Evolutionary conservation across 1,284 basidiomycete species (phyloP).

Genomic region (Cronartium ribicola): DNA sequence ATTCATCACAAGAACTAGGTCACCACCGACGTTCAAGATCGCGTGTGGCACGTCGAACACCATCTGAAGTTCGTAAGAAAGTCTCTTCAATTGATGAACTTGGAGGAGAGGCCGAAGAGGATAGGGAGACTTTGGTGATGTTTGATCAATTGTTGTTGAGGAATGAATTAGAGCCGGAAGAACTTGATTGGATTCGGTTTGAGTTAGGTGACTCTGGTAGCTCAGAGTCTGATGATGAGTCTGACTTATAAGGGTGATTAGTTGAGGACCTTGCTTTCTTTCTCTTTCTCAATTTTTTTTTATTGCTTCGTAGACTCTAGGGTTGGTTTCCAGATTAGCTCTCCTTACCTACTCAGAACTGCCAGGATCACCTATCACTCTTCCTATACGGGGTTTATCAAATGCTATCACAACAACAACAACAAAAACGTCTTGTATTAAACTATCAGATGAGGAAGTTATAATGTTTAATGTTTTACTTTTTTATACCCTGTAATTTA

Average conservation of each 20-base stretch:
- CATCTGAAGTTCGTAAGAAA: conserved; percentile 1
- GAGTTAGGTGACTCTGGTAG: background rate
- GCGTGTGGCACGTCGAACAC: background rate
- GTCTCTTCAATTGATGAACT: background rate
- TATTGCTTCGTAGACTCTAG: no score
- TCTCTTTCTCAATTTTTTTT: no score
- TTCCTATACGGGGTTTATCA: no score
- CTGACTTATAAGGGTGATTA: background rate
- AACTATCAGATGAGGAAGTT: no score
- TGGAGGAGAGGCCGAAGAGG: conserved; percentile 3
- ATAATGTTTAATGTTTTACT: no score
- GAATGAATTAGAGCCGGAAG: background rate
- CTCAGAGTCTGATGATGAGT: background rate
- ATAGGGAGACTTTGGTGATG: conserved; percentile 22
- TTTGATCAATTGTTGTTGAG: conserved; percentile 10
- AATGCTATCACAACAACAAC: no score
- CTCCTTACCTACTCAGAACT: no score
- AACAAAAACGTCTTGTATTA: no score
- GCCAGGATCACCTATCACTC: no score
- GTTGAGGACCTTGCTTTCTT: no score
- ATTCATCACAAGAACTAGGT: background rate
- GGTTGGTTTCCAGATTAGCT: no score
- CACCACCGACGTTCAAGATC: conserved; percentile 2
- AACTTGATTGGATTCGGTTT: background rate
- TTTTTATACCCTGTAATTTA: no score